phyloP scores from a whole-genome alignment of 179 eudicot species.

The Silene noctiflora region DNA sequence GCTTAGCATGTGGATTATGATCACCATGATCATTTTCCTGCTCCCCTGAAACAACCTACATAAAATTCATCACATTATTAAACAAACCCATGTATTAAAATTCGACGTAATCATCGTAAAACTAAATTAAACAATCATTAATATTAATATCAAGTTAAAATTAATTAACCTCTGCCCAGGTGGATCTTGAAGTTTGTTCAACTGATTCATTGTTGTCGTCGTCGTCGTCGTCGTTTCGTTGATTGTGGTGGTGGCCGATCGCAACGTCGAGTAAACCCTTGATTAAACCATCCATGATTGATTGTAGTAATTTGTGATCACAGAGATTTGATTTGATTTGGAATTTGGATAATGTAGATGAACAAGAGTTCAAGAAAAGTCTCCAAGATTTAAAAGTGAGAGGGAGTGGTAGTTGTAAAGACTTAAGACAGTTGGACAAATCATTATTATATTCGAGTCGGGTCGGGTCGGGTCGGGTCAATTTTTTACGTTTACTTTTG shows the following conservation, averaged over 20 bases:
- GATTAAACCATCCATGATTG: constrained; percentile 53
- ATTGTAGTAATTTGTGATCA: neutral
- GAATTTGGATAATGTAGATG: neutral
- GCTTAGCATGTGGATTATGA: constrained; percentile 7
- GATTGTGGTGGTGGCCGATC: constrained; percentile 30
- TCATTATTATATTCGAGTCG: too few relatives aligned
- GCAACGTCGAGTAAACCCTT: constrained; percentile 60
- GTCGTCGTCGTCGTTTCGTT: constrained; percentile 19
- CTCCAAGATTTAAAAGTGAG: neutral
- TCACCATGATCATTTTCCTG: constrained; percentile 37
- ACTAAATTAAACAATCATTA: too few relatives aligned
- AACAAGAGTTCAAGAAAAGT: neutral
- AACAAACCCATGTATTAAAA: neutral
- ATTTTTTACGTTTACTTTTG: too few relatives aligned
- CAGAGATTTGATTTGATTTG: neutral
- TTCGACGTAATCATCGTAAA: neutral
- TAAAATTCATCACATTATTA: constrained; percentile 18
- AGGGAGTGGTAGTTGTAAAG: constrained; percentile 9
- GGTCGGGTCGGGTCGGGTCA: too few relatives aligned
- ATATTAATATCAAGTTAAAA: too few relatives aligned
- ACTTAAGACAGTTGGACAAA: neutral
- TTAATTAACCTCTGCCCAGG: constrained; percentile 60
- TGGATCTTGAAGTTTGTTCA: constrained; percentile 57
- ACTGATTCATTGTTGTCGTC: constrained; percentile 16
- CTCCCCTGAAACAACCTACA: constrained; percentile 75